Percentiles rank a stretch among this genome's conserved stretches.
phyloP scores from a whole-genome alignment of 2,329 filamentous ascomycete species.

The Colletotrichum coccodes region DNA sequence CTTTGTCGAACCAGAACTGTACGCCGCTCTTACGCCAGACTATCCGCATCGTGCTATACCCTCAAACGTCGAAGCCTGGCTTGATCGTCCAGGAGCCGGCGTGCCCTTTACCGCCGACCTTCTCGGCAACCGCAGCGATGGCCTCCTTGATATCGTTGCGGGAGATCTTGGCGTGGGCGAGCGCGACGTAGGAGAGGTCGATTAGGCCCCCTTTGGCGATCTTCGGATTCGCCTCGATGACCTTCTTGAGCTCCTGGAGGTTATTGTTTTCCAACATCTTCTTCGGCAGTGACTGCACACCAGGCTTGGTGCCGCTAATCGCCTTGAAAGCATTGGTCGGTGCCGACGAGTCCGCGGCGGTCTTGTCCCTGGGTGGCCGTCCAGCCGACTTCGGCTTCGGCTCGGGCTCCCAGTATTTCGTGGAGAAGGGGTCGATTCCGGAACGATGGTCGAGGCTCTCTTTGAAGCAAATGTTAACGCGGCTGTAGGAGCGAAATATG shows the following conservation, averaged over 20 bases:
- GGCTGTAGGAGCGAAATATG: conserved; percentile 32
- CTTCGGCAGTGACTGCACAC: conserved; percentile 15
- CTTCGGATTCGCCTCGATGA: conserved; percentile 41
- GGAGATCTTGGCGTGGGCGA: conserved; percentile 32
- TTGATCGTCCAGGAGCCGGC: conserved; percentile 22
- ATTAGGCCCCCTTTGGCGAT: conserved; percentile 33
- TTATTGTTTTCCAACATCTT: conserved; percentile 40
- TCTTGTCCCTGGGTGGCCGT: conserved; percentile 40
- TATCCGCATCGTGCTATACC: neutral
- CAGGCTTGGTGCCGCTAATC: conserved; percentile 33
- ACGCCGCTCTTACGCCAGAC: conserved; percentile 14
- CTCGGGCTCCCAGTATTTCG: conserved; percentile 77
- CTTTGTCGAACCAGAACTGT: conserved; percentile 25
- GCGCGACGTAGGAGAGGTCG: conserved; percentile 30
- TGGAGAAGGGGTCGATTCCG: conserved; percentile 85
- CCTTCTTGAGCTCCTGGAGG: conserved; percentile 52
- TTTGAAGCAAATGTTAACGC: conserved; percentile 41
- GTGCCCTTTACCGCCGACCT: conserved; percentile 16
- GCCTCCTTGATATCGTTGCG: conserved; percentile 32
- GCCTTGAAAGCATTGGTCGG: conserved; percentile 50
- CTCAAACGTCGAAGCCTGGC: conserved; percentile 11
- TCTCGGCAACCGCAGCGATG: conserved; percentile 24
- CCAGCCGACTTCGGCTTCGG: conserved; percentile 39
- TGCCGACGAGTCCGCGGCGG: conserved; percentile 41
- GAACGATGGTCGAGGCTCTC: conserved; percentile 59